Conservation (phyloP, 2,329 filamentous ascomycete genomes). For the Colletotrichum kahawae region DNA sequence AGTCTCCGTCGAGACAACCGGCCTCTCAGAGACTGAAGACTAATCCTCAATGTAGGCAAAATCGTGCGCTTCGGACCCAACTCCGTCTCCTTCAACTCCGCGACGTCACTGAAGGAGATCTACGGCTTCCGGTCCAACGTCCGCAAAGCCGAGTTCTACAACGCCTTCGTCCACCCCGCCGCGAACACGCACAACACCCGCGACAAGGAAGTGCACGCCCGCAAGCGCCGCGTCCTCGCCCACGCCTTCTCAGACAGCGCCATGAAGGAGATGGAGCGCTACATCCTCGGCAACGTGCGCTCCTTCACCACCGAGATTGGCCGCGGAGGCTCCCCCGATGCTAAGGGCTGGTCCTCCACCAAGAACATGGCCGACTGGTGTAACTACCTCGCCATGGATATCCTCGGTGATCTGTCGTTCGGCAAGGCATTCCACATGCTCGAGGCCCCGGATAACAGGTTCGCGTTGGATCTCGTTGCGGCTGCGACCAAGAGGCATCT, state of each 20-base stretch:
- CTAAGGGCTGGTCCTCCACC: conserved; percentile 61
- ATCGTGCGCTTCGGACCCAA: conserved; percentile 82
- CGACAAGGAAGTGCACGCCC: conserved; percentile 70
- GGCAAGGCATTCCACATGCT: conserved; percentile 69
- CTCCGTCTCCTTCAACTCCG: conserved; percentile 77
- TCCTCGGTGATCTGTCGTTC: conserved; percentile 65
- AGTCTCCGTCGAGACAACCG: too few species aligned
- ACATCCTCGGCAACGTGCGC: conserved; percentile 69
- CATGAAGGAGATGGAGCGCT: conserved; percentile 71
- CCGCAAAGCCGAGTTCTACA: conserved; percentile 74
- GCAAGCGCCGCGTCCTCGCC: conserved; percentile 74
- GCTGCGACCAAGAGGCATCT: conserved; percentile 72
- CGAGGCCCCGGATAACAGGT: conserved; percentile 63
- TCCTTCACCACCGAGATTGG: conserved; percentile 68
- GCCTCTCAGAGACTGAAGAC: background rate
- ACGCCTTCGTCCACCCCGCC: conserved; percentile 73
- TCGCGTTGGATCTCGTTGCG: conserved; percentile 70
- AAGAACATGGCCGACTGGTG: conserved; percentile 70
- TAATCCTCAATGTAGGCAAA: conserved; percentile 45
- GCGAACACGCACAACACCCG: conserved; percentile 77
- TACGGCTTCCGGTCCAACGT: conserved; percentile 69
- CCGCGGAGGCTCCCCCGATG: conserved; percentile 38
- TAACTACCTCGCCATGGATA: conserved; percentile 67
- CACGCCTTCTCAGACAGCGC: conserved; percentile 73
- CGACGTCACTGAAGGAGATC: conserved; percentile 69